Evolutionary conservation across 768 basidiomycete species (phyloP), one percentile per base, ranked within the genome.

Genomic region (Boletus sp.): DNA sequence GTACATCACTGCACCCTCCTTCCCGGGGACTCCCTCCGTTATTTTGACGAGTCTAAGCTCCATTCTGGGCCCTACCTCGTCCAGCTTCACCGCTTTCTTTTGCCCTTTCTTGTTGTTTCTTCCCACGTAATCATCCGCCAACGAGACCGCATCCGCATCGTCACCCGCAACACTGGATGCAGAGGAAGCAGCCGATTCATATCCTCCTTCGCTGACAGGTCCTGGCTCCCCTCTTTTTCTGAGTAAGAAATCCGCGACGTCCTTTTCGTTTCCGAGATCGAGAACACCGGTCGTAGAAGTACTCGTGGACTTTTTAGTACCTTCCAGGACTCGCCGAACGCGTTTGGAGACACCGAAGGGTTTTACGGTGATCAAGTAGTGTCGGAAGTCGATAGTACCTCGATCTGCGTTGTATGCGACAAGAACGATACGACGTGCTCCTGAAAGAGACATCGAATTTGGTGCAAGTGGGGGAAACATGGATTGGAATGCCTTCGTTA

Each of bases 401-500:
- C 85, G 86, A 20, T 89, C 87, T 18, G 89, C 75, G 71, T 94
- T 94, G 78, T 98, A 98, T 1, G 94, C 87, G 49, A 98, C 77
- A 49, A 99, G 87, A 35, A 98, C 92, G 54, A 99, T 89, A 64
- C 97, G 86, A 33, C 97, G 91, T 4, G 95, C 95, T 33, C 92
- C 90, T 51, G 95, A 89, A 50, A 93, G 84, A 20, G 84, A 82
- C 69, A 94, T 79, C 33, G 84, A 81, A 65, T 90, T 81, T 1
- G 92, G 92, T 11, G 91, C 80, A 47, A 99, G 90, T 0, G 97
- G 89, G 5, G 97, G 97, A 76, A 98, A 99, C 58, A 99, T 78
- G 32, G 92, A 88, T 72, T 98, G 97, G 76, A 99, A 97, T 56
- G 94, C 85, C 73, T 97, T 97, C 82, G 94, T 89, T 67, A 98